Percentiles rank a stretch among this genome's conserved stretches.
phyloP scores from a whole-genome alignment of 1,284 basidiomycete genomes.

The Tetrapyrgos nigripes region DNA sequence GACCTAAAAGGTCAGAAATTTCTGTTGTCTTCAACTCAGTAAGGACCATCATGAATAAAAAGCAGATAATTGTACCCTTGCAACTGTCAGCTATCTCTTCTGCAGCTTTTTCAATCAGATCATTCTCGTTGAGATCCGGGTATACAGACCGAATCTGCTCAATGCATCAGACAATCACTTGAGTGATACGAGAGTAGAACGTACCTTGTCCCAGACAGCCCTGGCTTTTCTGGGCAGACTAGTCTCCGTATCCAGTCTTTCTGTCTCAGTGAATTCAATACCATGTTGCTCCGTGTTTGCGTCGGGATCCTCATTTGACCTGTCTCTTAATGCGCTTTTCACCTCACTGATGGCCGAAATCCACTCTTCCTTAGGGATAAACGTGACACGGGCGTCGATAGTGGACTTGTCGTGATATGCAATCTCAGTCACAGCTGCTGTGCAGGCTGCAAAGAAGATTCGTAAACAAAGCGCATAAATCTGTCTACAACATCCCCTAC shows the following conservation, averaged over 20 bases:
- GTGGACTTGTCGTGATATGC: neutral
- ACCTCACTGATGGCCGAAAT: neutral
- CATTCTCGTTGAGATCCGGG: neutral
- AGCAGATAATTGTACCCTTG: no score
- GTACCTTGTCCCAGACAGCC: no score
- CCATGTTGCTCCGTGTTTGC: no score
- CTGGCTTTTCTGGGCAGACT: no score
- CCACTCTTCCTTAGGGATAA: neutral
- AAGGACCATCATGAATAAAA: no score
- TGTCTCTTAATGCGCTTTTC: neutral
- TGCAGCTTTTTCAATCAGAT: neutral
- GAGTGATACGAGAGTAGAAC: no score
- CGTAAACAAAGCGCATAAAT: no score
- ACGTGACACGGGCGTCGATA: neutral
- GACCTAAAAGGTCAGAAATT: neutral
- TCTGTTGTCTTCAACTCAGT: no score
- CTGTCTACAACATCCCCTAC: no score
- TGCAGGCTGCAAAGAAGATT: neutral
- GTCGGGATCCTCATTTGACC: neutral
- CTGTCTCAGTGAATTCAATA: no score
- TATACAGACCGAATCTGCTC: neutral
- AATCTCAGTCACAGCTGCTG: neutral
- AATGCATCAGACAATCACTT: neutral
- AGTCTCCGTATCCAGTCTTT: no score
- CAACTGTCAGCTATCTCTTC: neutral